Evolutionary conservation across 306 rosid species (phyloP), one percentile per base, ranked within the genome.

Genomic region (Corylus americana): DNA sequence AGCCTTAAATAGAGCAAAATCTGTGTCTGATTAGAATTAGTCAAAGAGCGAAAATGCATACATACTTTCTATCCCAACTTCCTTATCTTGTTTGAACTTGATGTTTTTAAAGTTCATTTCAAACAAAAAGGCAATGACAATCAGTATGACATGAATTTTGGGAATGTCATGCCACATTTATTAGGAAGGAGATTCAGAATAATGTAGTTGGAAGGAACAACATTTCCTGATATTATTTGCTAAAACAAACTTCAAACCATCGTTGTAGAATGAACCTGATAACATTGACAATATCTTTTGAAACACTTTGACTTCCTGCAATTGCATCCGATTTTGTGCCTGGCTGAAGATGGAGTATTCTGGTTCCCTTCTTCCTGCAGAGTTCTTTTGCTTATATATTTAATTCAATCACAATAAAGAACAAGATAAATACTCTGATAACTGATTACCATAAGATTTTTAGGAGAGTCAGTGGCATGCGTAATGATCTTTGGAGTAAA

Each of bases 261-360:
- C 66, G 20, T 48, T 54, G 13, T 16, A 49, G 3, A 68, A 51
- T 27, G 8, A 68, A 87, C 90, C 88, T 81, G 71, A 70, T 44
- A 77, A 76, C 88, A 85, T 55, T 77, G 81, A 37, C 86, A 87
- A 47, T 87, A 84, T 37, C 39, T 77, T 55, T 79, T 50, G 5
- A 9, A 27, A 61, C 88, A 82, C 55, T 55, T 74, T 9, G 88
- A 79, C 68, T 74, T 77, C 74, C 71, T 87, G 85, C 88, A 87
- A 48, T 80, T 82, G 82, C 90, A 85, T 42, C 90, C 88, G 79
- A 59, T 74, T 81, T 42, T 83, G 74, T 83, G 90, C 78, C 84
- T 55, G 35, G 79, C 73, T 14, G 77, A 74, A 55, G 74, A 39
- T 70, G 81, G 70, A 49, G 74, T 79, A 0, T 35, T 37, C 70